Evolutionary conservation across 2,329 filamentous ascomycete species (phyloP).

Genomic region (Rosellinia necatrix): DNA sequence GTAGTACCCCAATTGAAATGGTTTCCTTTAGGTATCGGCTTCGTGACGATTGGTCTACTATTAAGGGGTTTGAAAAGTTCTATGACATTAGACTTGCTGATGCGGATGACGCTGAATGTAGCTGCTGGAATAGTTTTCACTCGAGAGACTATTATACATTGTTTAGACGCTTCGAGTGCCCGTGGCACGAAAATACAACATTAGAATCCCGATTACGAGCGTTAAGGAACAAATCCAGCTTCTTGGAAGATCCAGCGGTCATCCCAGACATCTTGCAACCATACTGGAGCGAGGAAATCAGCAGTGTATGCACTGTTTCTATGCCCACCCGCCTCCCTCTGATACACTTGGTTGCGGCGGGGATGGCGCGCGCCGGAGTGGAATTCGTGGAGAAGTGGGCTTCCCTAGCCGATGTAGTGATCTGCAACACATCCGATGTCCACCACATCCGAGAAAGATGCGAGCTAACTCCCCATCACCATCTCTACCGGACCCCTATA

Average conservation of each 20-base stretch:
- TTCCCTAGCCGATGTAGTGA: neutral
- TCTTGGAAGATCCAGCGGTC: neutral
- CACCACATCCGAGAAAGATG: neutral
- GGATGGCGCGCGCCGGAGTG: neutral
- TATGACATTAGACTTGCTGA: neutral
- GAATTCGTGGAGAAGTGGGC: neutral
- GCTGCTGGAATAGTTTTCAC: neutral
- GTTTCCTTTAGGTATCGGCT: too few relatives aligned
- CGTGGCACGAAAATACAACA: neutral
- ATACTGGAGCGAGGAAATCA: conserved; percentile 9
- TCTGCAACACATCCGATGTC: conserved; percentile 1
- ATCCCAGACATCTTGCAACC: neutral
- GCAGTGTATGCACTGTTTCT: conserved; percentile 5
- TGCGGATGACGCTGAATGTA: neutral
- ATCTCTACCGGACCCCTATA: neutral
- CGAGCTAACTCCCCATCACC: too few relatives aligned
- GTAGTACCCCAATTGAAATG: neutral
- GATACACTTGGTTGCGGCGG: neutral
- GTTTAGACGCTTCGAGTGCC: neutral
- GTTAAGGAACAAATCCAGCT: neutral
- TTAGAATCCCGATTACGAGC: neutral
- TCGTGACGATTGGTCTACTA: neutral
- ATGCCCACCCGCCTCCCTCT: neutral
- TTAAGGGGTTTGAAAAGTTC: neutral
- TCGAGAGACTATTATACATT: neutral